These are phyloP conservation scores for Paramecium octaurelia DNA, from an alignment of 73 alveolate species.

Conservation along the genomic window DNA sequence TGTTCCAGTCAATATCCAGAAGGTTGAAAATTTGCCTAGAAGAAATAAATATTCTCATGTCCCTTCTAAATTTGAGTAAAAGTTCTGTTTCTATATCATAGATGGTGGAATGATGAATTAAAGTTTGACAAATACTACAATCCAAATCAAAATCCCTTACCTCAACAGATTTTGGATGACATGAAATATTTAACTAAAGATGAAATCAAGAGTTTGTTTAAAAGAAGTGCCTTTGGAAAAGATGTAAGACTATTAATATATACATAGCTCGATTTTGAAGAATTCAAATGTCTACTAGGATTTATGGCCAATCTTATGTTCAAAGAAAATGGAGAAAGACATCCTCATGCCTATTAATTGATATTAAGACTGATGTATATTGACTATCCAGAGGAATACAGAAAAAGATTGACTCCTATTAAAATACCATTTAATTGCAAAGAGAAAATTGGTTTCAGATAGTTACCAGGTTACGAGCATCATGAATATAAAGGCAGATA, in stretches of 20 bases:
- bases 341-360: constrained; percentile 43
- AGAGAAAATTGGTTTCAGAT: constrained; percentile 28
- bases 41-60: constrained; percentile 8
- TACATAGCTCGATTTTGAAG: constrained; percentile 47
- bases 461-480: constrained; percentile 3
- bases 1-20: background rate
- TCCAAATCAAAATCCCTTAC: background rate
- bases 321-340: constrained; percentile 14
- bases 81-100: background rate
- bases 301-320: constrained; percentile 46
- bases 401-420: constrained; percentile 12
- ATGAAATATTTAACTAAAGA: background rate
- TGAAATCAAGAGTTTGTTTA: constrained; percentile 25
- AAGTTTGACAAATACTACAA: constrained; percentile 32
- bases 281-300: constrained; percentile 42
- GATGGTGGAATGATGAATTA: constrained; percentile 55
- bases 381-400: constrained; percentile 35
- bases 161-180: background rate
- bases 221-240: constrained; percentile 35
- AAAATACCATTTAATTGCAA: constrained; percentile 48
- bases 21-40: constrained; percentile 34
- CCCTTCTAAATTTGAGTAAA: constrained; percentile 40
- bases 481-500: constrained; percentile 17
- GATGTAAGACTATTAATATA: background rate
- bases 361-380: background rate